Base-by-base conservation (phyloP, 2,329 filamentous ascomycete genomes). In the Botryosphaeria agaves region DNA sequence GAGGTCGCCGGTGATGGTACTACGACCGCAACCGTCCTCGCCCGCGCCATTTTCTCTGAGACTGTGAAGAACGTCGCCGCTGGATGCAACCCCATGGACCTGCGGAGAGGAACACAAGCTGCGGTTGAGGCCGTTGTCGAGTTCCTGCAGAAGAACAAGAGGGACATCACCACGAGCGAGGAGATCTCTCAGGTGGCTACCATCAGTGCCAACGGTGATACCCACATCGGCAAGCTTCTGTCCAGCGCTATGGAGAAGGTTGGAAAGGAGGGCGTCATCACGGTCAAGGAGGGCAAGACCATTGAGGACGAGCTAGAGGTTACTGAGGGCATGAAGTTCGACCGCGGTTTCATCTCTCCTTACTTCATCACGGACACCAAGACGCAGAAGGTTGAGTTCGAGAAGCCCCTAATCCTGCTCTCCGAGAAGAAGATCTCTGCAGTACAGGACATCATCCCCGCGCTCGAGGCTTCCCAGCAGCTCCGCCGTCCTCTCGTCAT, bases 331-430 rank as follows among this genome's bases (percentile, higher is more conserved):
- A 98, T 98, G 89, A 84, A 89, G 60, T 98, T 98, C 65, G 89
- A 98, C 72, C 87, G 89, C 52, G 89, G 89, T 39, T 98, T 79
- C 61, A 87, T 93, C 54, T 98, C 89, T 16, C 85, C 89, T 46
- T 98, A 98, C 76, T 98, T 98, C 71, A 98, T 98, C 68, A 98
- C 89, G 66, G 89, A 98, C 52, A 66, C 84, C 72, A 98, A 98
- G 77, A 61, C 85, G 36, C 84, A 92, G 59, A 98, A 98, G 76
- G 85, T 95, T 34, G 89, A 98, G 66, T 98, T 98, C 44, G 89
- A 98, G 76, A 95, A 98, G 73, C 89, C 89, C 41, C 64, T 98
- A 53, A 89, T 98, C 56, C 80, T 98, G 30, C 81, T 98, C 33
- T 95, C 89, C 6, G 89, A 98, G 75, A 95, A 94, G 81, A 98